Evolutionary conservation across 768 basidiomycete species (phyloP).

Genomic region (Leucosporidium creatinivorum): DNA sequence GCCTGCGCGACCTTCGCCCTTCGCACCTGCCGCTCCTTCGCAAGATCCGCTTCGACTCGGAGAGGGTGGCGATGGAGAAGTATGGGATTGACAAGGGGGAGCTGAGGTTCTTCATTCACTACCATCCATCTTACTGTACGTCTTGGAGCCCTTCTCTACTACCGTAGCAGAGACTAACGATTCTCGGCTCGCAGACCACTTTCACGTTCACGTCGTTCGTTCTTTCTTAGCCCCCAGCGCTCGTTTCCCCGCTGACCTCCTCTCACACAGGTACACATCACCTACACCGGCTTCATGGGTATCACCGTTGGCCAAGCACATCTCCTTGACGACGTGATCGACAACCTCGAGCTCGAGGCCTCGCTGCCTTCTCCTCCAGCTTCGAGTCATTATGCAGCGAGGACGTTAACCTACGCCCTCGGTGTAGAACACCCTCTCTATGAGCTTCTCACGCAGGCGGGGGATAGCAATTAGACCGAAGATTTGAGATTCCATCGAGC

Average conservation of each 20-base stretch:
- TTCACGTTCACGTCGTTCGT: constrained; percentile 36
- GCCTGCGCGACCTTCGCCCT: constrained; percentile 65
- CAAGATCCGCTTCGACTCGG: constrained; percentile 56
- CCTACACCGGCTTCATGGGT: constrained; percentile 56
- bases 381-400: constrained; percentile 13
- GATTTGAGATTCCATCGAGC: too few relatives aligned
- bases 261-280: constrained; percentile 54
- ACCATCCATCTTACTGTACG: constrained; percentile 92
- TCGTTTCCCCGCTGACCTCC: not conserved
- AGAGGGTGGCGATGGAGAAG: constrained; percentile 50
- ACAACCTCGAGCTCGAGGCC: constrained; percentile 32
- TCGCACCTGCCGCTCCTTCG: constrained; percentile 61
- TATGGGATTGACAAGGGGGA: constrained; percentile 62
- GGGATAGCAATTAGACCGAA: too few relatives aligned
- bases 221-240: not conserved
- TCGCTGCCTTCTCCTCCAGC: not conserved
- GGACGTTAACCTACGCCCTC: constrained; percentile 34
- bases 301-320: constrained; percentile 86
- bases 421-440: constrained; percentile 28
- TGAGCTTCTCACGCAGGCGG: not conserved
- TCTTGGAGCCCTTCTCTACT: constrained; percentile 12
- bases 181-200: constrained; percentile 28
- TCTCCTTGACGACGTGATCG: constrained; percentile 81
- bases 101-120: constrained; percentile 78
- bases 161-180: not conserved